Evolutionary conservation across 352 stramenopile species (phyloP), one percentile per base, ranked within the genome.

Genomic region (Thalassiosira mediterranea): DNA sequence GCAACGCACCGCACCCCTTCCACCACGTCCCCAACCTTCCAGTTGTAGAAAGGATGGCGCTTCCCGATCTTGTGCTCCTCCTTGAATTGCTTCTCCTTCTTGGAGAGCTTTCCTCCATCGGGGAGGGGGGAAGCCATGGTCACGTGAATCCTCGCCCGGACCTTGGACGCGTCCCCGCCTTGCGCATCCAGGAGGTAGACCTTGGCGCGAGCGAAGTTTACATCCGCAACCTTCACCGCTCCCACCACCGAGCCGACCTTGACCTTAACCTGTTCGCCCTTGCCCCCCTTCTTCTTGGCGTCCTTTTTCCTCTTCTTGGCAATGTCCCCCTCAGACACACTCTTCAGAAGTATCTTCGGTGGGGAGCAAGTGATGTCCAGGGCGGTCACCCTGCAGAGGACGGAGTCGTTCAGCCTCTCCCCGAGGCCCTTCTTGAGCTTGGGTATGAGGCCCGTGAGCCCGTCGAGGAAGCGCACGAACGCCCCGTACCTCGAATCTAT

Each of bases 391-490:
- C 81, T 81, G 31, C 86, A 86, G 17, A 85, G 29, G 19, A 94
- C 72, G 0, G 87, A 90, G 31, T 83, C 76, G 68, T 84, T 89
- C 4, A 87, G 58, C 2, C 56, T 69, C 32, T 91, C 68, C 54
- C 84, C 32, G 2, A 91, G 44, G 31, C 89, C 89, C 23, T 85
- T 83, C 61, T 90, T 91, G 23, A 85, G 74, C 62, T 91, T 91
- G 3, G 87, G 85, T 32, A 93, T 82, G 5, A 94, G 51, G n/a
- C 85, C 89, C n/a, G 89, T 92, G 13, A 93, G 69, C 17, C 83
- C 77, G 69, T 91, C 79, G 15, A 90, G 68, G 69, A 93, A 94
- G 10, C 83, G 74, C 28, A 94, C 67, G 52, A 94, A 94, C 8
- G 85, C 83, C 38, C 89, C 89, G 64, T 86, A 84, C 8, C 84